A percentile compares a stretch with the other conserved stretches of the same genome.
Conservation (phyloP, 2,329 filamentous ascomycete genomes). For the Aureobasidium vineae region DNA sequence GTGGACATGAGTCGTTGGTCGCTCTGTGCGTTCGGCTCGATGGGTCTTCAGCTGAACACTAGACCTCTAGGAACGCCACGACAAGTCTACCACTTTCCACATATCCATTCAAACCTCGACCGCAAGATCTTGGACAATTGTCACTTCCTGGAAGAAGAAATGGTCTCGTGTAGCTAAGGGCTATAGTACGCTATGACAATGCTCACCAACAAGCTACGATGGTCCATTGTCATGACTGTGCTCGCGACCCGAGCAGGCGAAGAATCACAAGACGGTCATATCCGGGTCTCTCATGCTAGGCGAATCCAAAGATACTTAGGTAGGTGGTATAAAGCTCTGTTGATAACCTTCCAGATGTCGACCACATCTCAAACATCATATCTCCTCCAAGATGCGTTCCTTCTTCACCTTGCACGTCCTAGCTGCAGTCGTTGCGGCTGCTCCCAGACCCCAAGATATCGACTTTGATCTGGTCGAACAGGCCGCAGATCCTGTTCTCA, state of each 20-base stretch:
- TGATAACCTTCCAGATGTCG: background rate
- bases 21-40: background rate
- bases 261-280: background rate
- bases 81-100: background rate
- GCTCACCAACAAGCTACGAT: background rate
- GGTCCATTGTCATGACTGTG: background rate
- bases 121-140: background rate
- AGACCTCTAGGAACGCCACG: background rate
- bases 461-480: slow-evolving; percentile 31
- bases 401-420: slow-evolving; percentile 2
- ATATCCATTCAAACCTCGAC: background rate
- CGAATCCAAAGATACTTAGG: background rate
- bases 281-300: background rate
- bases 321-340: background rate
- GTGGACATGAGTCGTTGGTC: background rate
- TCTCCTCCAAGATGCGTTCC: background rate
- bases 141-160: background rate
- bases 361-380: background rate
- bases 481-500: slow-evolving; percentile 25
- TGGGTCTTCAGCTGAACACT: background rate
- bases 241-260: background rate
- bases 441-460: slow-evolving; percentile 32
- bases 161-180: background rate
- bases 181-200: background rate
- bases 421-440: slow-evolving; percentile 17